Percentiles rank a stretch among this genome's conserved stretches.
These are phyloP conservation scores for Termitomyces eurrhizus DNA, from an alignment of 768 basidiomycete species.

Conservation along the genomic window DNA sequence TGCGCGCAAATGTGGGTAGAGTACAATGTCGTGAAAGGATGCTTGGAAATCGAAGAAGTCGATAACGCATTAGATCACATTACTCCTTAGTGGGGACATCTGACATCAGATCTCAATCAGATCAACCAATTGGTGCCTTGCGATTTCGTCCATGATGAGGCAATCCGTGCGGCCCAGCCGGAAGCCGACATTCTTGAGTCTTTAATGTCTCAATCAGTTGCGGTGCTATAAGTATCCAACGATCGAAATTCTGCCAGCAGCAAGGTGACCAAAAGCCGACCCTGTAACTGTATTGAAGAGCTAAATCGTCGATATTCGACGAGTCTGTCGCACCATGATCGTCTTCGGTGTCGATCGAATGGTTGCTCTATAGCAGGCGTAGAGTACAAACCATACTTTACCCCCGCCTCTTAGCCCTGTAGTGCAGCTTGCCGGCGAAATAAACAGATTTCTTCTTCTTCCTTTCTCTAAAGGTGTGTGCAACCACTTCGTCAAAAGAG, in stretches of 20 bases:
- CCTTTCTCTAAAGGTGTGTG: background rate
- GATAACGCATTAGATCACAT: slow-evolving; percentile 9
- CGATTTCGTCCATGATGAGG: background rate
- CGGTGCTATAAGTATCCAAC: too few species aligned
- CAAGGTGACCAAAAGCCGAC: background rate
- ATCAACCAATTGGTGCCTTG: background rate
- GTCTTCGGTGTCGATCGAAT: background rate
- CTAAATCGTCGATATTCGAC: background rate
- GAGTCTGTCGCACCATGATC: too few species aligned
- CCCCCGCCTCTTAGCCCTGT: too few species aligned
- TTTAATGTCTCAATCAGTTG: too few species aligned
- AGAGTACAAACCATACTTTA: too few species aligned
- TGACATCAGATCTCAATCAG: background rate
- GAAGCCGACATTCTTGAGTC: too few species aligned
- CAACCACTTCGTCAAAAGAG: background rate
- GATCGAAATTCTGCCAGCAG: too few species aligned
- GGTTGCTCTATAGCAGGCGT: background rate
- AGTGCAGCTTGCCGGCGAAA: too few species aligned
- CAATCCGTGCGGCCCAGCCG: background rate
- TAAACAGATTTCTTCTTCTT: too few species aligned
- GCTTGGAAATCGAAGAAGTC: slow-evolving; percentile 5
- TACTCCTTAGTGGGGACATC: background rate
- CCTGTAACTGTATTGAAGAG: background rate
- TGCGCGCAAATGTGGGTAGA: slow-evolving; percentile 14
- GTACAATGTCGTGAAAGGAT: slow-evolving; percentile 6